Percentiles rank a stretch among this genome's conserved stretches.
Evolutionary conservation across 495 filamentous ascomycete species (phyloP).

Genomic region (Penicillium antarcticum): DNA sequence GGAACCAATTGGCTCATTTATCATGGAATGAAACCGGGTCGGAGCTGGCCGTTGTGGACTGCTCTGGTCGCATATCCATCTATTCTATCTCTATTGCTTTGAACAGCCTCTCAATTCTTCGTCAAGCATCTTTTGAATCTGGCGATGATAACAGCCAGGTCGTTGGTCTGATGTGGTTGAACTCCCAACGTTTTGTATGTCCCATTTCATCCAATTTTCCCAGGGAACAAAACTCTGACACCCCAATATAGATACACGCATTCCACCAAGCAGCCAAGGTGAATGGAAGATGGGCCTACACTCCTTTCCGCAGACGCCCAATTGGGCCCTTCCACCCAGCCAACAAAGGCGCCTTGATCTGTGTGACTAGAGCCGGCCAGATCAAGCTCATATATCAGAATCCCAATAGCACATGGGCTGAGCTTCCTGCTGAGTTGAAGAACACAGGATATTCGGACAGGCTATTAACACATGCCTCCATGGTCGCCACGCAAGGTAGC

Average conservation of each 20-base stretch:
- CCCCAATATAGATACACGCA: slow-evolving; percentile 39
- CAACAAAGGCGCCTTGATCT: slow-evolving; percentile 64
- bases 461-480: slow-evolving; percentile 74
- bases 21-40: slow-evolving; percentile 70
- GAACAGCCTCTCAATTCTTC: slow-evolving; percentile 58
- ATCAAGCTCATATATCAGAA: slow-evolving; percentile 71
- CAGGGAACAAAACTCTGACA: slow-evolving; percentile 1
- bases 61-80: slow-evolving; percentile 68
- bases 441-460: slow-evolving; percentile 64
- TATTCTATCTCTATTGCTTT: slow-evolving; percentile 59
- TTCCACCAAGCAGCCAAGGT: slow-evolving; percentile 50
- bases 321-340: slow-evolving; percentile 66
- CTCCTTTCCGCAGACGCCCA: slow-evolving; percentile 44
- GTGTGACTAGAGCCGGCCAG: slow-evolving; percentile 65
- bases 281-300: slow-evolving; percentile 51
- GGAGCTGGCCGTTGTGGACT: slow-evolving; percentile 76
- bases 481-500: slow-evolving; percentile 69
- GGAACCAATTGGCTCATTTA: slow-evolving; percentile 65
- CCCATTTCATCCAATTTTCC: slow-evolving; percentile 1
- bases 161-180: slow-evolving; percentile 85
- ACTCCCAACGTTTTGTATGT: slow-evolving; percentile 54
- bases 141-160: slow-evolving; percentile 70
- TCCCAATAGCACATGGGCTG: slow-evolving; percentile 61
- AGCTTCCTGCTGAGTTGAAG: slow-evolving; percentile 66
- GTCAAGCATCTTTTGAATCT: slow-evolving; percentile 54